Conservation (phyloP, 768 basidiomycete genomes). For the Trichaptum fuscoviolaceum region DNA sequence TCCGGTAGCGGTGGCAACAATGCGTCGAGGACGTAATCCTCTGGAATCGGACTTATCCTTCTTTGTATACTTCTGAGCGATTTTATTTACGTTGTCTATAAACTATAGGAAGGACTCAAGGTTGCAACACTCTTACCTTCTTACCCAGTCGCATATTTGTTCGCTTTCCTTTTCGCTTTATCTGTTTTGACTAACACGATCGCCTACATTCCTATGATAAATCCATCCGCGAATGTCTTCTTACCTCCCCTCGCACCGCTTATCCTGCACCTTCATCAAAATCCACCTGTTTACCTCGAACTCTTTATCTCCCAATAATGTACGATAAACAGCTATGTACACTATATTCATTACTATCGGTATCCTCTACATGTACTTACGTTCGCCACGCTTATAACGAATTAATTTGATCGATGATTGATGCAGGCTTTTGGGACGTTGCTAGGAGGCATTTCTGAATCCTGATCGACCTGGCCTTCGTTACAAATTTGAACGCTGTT, state of each 20-base stretch:
- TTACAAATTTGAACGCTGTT: no score
- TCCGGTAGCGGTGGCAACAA: neutral
- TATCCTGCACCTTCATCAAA: neutral
- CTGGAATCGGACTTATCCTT: neutral
- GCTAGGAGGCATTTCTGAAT: neutral
- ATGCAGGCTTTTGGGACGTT: neutral
- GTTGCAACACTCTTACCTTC: no score
- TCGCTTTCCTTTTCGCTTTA: no score
- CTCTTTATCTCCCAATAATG: neutral
- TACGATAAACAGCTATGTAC: neutral
- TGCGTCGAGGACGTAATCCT: neutral
- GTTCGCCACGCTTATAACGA: neutral
- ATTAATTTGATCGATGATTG: neutral
- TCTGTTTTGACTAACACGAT: no score
- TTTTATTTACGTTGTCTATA: no score
- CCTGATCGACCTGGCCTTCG: neutral
- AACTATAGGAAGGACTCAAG: no score
- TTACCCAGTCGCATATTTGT: no score
- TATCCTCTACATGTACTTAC: neutral
- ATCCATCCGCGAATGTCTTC: no score
- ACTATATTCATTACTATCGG: conserved; percentile 4
- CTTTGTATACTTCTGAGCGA: neutral
- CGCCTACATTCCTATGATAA: no score
- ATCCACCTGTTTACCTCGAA: neutral
- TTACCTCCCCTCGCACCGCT: neutral